These are phyloP conservation scores for Tetratostichococcus sp. DNA, from an alignment of 139 green algal species.

Conservation along the genomic window DNA sequence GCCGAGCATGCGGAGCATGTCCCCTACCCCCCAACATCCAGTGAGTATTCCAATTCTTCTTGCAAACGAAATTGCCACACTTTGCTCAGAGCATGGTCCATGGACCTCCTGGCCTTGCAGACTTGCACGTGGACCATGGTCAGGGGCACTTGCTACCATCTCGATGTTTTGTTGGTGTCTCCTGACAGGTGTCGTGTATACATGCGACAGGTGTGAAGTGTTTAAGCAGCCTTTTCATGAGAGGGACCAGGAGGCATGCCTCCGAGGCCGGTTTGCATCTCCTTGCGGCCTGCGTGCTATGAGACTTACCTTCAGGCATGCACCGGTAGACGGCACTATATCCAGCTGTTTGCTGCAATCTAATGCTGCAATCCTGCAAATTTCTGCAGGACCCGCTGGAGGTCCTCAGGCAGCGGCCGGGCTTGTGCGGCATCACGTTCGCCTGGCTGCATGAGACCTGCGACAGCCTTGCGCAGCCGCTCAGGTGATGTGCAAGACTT, in stretches of 20 bases:
- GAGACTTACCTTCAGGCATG: too few species aligned
- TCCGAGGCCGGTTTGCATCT: too few species aligned
- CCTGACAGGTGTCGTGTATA: background rate
- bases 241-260: background rate
- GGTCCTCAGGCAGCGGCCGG: conserved; percentile 35
- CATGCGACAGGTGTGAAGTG: conserved; percentile 40
- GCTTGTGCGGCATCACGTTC: conserved; percentile 73
- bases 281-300: too few species aligned
- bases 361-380: too few species aligned
- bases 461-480: conserved; percentile 55
- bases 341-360: too few species aligned
- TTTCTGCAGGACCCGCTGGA: conserved; percentile 55
- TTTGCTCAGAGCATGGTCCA: too few species aligned
- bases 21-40: conserved; percentile 67
- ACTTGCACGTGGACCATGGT: too few species aligned
- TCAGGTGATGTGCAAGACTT: conserved; percentile 19
- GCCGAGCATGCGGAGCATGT: conserved; percentile 37
- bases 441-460: conserved; percentile 62
- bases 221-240: conserved; percentile 68
- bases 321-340: too few species aligned
- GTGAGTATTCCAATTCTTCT: conserved; percentile 21
- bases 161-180: too few species aligned
- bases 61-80: too few species aligned
- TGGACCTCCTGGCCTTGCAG: too few species aligned
- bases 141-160: too few species aligned